A percentile compares a stretch with the other conserved stretches of the same genome.
phyloP scores from a whole-genome alignment of 306 rosid genomes.

The Canavalia ensiformis region DNA sequence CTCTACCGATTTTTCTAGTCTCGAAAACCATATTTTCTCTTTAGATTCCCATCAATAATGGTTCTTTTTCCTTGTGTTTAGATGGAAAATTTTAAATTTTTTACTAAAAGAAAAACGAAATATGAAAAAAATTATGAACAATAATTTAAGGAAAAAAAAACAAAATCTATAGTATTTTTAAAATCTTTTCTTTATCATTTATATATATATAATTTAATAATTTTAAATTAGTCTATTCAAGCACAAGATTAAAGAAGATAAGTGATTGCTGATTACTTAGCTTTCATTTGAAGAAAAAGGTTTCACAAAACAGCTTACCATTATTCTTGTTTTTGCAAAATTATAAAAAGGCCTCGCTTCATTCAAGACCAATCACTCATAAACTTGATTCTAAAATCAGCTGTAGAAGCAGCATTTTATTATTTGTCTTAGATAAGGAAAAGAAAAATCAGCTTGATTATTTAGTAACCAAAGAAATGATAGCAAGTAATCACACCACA shows the following conservation, averaged over 20 bases:
- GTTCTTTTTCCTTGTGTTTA: too few relatives aligned
- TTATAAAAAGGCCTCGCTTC: too few relatives aligned
- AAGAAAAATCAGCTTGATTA: too few relatives aligned
- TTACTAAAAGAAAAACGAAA: too few relatives aligned
- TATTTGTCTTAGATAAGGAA: not conserved
- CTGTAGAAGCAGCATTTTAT: not conserved
- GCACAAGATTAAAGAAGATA: not conserved
- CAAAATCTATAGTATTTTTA: too few relatives aligned
- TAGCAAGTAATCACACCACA: not conserved
- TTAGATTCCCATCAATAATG: too few relatives aligned
- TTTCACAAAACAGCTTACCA: not conserved
- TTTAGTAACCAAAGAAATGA: not conserved
- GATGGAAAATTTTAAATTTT: too few relatives aligned
- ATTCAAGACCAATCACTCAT: not conserved
- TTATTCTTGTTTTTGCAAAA: not conserved
- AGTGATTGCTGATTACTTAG: not conserved
- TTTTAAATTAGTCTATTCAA: too few relatives aligned
- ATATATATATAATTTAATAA: too few relatives aligned
- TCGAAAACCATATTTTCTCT: not conserved
- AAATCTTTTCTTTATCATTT: too few relatives aligned
- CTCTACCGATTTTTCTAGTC: not conserved
- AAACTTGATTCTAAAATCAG: not conserved
- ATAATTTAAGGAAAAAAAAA: too few relatives aligned
- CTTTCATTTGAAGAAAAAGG: not conserved
- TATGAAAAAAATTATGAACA: too few relatives aligned